Base-by-base conservation (phyloP, 768 basidiomycete genomes). In the Postia placenta region DNA sequence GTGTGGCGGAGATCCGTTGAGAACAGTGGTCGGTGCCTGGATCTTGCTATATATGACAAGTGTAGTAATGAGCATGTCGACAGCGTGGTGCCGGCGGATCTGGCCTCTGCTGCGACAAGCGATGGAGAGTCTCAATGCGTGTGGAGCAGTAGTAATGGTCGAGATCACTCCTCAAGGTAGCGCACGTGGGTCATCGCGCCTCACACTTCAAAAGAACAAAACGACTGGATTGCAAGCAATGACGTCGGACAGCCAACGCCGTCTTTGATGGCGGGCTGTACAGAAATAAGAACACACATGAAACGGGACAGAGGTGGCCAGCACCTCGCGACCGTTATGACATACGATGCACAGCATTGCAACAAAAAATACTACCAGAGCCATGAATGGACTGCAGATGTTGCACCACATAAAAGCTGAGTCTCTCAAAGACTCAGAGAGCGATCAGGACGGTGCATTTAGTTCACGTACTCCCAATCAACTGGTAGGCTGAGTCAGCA, bases 401-500 rank as follows among this genome's bases (percentile, higher is more conserved):
- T n/a, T n/a, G n/a, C n/a, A n/a, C n/a, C 22, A 41, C 11, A 22
- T 11, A 22, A 15, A 41, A 19, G 20, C n/a, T n/a, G n/a, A n/a
- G n/a, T n/a, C n/a, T n/a, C n/a, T n/a, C n/a, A 41, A 15, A 41
- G 20, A 9, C 11, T 15, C 26, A 38, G 45, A 27, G 37, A 38
- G 20, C 22, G n/a, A 35, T 35, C 33, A n/a, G n/a, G 9, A 9
- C 33, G 33, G n/a, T 35, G 33, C 9, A 35, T 39, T 14, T 39
- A 39, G 14, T 55, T 27, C 30, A 58, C 17, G 45, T 49, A 64
- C 5, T 23, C 1, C 71, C 63, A 70, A 3, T 37, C 15, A 43
- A 72, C 68, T 72, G 24, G 20, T 3, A 4, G 4, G 20, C 33
- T 3, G 30, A 28, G 14, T 40, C 14, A 48, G 41, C 30, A 33